Conservation (phyloP, 148 eudicot species). For the Cornus florida region DNA sequence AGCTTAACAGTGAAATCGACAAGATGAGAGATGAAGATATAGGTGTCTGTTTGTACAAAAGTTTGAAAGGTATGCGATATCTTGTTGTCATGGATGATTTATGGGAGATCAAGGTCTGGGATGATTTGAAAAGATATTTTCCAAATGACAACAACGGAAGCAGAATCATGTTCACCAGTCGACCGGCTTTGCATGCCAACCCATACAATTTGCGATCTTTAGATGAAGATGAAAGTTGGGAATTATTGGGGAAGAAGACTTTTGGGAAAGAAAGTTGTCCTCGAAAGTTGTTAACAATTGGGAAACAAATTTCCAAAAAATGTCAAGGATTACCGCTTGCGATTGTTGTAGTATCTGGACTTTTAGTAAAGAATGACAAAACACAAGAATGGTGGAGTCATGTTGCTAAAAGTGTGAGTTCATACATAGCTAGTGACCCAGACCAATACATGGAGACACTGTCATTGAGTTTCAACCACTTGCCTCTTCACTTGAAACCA, state of each 20-base stretch:
- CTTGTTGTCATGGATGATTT: conserved; percentile 41
- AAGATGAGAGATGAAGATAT: conserved; percentile 15
- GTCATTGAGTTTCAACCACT: conserved; percentile 25
- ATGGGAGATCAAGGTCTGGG: conserved; percentile 17
- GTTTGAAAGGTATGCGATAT: conserved; percentile 15
- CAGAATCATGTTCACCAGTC: conserved; percentile 37
- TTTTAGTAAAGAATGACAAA: no score
- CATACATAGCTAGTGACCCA: neutral
- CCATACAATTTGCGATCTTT: no score
- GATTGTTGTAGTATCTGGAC: no score
- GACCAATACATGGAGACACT: conserved; percentile 21
- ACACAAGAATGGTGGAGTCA: no score
- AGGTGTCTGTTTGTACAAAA: neutral
- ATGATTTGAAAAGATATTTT: conserved; percentile 28
- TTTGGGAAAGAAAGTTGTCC: conserved; percentile 29
- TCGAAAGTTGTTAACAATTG: conserved; percentile 16
- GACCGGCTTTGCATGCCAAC: conserved; percentile 16
- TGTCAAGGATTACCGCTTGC: conserved; percentile 2
- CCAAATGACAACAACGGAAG: conserved; percentile 25
- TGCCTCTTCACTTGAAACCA: conserved; percentile 33
- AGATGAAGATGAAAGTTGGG: conserved; percentile 23
- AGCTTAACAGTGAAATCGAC: neutral
- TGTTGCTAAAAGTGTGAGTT: no score
- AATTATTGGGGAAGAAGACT: conserved; percentile 24
- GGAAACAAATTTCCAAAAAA: conserved; percentile 17